A percentile compares a stretch with the other conserved stretches of the same genome.
phyloP scores from a whole-genome alignment of 306 rosid genomes.

The Citrullus amarus region DNA sequence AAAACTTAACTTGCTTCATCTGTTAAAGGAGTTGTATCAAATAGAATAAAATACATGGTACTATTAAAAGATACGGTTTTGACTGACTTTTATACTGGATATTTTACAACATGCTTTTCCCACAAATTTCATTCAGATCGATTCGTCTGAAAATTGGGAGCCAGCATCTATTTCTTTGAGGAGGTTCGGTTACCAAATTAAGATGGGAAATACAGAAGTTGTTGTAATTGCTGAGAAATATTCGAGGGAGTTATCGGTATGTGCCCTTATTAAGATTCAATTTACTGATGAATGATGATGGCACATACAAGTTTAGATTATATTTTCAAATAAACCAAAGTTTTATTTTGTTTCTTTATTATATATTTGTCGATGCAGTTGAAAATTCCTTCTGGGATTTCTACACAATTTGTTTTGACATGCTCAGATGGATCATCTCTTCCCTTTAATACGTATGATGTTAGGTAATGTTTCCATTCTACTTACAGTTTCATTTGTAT shows the following conservation, averaged over 20 bases:
- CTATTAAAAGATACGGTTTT: not conserved
- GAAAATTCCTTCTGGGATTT: slow-evolving; percentile 76
- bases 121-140: slow-evolving; percentile 29
- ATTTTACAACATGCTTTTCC: not conserved
- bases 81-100: not conserved
- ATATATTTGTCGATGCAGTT: slow-evolving; percentile 40
- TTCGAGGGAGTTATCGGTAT: slow-evolving; percentile 82
- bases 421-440: slow-evolving; percentile 66
- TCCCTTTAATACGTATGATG: slow-evolving; percentile 42
- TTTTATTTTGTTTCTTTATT: not conserved
- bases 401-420: slow-evolving; percentile 73
- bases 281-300: not conserved
- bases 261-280: slow-evolving; percentile 12
- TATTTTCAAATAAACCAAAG: not conserved
- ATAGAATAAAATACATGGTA: not conserved
- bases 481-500: not conserved
- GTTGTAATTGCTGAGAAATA: slow-evolving; percentile 48
- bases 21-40: not conserved
- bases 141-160: slow-evolving; percentile 86
- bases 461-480: slow-evolving; percentile 39
- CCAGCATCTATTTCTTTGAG: slow-evolving; percentile 51
- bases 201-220: slow-evolving; percentile 40
- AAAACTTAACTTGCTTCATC: not conserved
- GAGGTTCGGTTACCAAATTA: slow-evolving; percentile 66
- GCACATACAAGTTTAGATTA: slow-evolving; percentile 3